Evolutionary conservation across 768 basidiomycete genomes (phyloP).

Genomic region (Boletus rubroflammeus): DNA sequence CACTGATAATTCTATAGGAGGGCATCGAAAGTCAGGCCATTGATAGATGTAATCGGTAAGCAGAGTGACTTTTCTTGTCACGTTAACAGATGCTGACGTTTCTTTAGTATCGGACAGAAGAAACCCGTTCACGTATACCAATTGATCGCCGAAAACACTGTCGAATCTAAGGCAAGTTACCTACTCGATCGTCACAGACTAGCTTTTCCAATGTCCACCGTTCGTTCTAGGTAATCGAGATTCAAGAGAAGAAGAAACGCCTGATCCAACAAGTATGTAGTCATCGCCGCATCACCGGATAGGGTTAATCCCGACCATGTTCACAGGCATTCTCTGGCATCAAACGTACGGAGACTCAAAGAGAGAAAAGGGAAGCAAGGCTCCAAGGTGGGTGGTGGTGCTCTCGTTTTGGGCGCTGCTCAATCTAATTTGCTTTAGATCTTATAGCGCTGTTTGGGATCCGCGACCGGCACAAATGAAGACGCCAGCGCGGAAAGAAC

Average conservation of each 20-base stretch:
- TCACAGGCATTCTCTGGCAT: slow-evolving; percentile 81
- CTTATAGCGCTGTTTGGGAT: slow-evolving; percentile 56
- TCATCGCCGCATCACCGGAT: not conserved
- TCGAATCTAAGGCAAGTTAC: slow-evolving; percentile 73
- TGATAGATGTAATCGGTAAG: slow-evolving; percentile 69
- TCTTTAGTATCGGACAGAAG: slow-evolving; percentile 67
- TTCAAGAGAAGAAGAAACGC: slow-evolving; percentile 81
- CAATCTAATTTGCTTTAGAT: slow-evolving; percentile 36
- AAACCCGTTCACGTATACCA: slow-evolving; percentile 86
- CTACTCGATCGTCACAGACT: not conserved
- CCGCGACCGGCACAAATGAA: slow-evolving; percentile 21
- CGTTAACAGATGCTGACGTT: slow-evolving; percentile 2
- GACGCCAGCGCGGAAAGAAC: too few species aligned
- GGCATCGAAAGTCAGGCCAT: slow-evolving; percentile 85
- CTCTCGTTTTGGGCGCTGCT: not conserved
- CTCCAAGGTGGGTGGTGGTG: slow-evolving; percentile 56
- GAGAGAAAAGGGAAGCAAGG: slow-evolving; percentile 76
- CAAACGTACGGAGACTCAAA: slow-evolving; percentile 67
- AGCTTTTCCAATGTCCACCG: not conserved
- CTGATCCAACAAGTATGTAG: slow-evolving; percentile 65
- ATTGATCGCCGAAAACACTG: slow-evolving; percentile 84
- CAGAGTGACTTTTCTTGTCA: not conserved
- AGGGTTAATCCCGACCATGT: not conserved
- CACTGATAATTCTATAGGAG: slow-evolving; percentile 41
- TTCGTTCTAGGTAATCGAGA: slow-evolving; percentile 62